Conservation (phyloP, 140 eudicot species). For the Oenanthe javanica region DNA sequence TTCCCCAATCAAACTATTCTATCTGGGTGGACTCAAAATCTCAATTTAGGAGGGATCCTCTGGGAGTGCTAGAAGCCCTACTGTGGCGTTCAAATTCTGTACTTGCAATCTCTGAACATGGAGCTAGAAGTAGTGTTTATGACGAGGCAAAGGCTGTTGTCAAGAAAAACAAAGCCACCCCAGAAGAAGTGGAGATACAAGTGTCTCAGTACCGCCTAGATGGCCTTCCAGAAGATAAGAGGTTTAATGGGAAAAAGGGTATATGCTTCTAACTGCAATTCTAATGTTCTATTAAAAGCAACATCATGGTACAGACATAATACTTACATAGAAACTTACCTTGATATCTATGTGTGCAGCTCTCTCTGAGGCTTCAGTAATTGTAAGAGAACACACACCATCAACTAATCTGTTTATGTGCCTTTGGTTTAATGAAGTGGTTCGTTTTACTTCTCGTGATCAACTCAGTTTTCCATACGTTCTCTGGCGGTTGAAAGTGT, state of each 20-base stretch:
- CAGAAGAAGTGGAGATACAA: slow-evolving; percentile 88
- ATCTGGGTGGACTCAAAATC: slow-evolving; percentile 99
- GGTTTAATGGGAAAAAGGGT: slow-evolving; percentile 93
- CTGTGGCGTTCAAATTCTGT: slow-evolving; percentile 77
- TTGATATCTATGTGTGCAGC: slow-evolving; percentile 41
- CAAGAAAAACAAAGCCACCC: slow-evolving; percentile 89
- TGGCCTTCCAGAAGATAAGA: slow-evolving; percentile 93
- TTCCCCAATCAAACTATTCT: slow-evolving; percentile 77
- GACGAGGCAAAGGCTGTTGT: slow-evolving; percentile 99
- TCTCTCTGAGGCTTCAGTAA: slow-evolving; percentile 86
- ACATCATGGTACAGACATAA: background rate
- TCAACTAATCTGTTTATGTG: slow-evolving; percentile 78
- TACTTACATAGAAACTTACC: background rate
- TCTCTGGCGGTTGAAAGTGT: slow-evolving; percentile 72
- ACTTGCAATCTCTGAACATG: slow-evolving; percentile 94
- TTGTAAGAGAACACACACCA: slow-evolving; percentile 86
- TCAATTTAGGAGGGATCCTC: slow-evolving; percentile 89
- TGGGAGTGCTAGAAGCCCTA: slow-evolving; percentile 88
- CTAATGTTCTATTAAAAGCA: background rate
- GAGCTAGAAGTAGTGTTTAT: slow-evolving; percentile 94
- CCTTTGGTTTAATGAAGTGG: slow-evolving; percentile 96
- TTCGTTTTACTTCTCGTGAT: slow-evolving; percentile 94
- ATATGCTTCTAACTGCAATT: slow-evolving; percentile 22
- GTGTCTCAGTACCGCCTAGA: slow-evolving; percentile 65
- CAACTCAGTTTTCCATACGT: slow-evolving; percentile 97